phyloP scores from a whole-genome alignment of 2,329 filamentous ascomycete genomes.

The Coniochaeta sp. region DNA sequence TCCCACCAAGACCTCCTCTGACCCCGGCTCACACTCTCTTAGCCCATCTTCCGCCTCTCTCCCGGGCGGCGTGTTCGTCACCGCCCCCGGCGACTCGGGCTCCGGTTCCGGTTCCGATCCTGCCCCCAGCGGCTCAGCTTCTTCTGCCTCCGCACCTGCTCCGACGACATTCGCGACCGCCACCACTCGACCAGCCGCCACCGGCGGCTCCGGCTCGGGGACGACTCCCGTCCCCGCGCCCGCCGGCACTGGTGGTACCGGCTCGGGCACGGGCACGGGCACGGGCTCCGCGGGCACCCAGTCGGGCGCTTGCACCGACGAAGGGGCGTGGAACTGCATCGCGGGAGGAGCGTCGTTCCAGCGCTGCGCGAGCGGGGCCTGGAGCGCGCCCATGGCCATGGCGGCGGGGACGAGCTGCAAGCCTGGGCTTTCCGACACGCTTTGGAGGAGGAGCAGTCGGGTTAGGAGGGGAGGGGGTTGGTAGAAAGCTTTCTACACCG shows the following conservation, averaged over 20 bases:
- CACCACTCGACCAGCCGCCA: neutral
- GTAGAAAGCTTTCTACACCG: too few species aligned
- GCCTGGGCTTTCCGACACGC: neutral
- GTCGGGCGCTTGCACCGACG: slow-evolving; percentile 20
- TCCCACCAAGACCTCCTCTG: neutral
- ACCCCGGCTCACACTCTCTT: neutral
- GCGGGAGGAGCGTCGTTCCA: slow-evolving; percentile 23
- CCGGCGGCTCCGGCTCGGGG: neutral
- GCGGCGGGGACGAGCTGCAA: slow-evolving; percentile 21
- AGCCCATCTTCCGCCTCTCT: neutral
- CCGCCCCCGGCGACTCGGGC: too few species aligned
- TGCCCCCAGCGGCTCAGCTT: neutral
- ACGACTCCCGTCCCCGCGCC: slow-evolving; percentile 4
- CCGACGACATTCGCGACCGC: neutral
- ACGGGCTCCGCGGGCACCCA: slow-evolving; percentile 9
- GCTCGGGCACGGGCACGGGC: slow-evolving; percentile 3
- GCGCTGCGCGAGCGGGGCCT: slow-evolving; percentile 24
- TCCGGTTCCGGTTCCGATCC: neutral
- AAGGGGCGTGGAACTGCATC: slow-evolving; percentile 28
- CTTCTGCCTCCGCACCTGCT: neutral
- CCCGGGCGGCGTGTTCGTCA: slow-evolving; percentile 13
- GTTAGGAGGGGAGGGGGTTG: slow-evolving; percentile 5
- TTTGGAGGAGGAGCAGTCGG: slow-evolving; percentile 8
- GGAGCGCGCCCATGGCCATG: slow-evolving; percentile 20
- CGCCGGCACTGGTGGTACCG: slow-evolving; percentile 5